Evolutionary conservation across 306 rosid genomes (phyloP).

Genomic region (Medicago truncatula): DNA sequence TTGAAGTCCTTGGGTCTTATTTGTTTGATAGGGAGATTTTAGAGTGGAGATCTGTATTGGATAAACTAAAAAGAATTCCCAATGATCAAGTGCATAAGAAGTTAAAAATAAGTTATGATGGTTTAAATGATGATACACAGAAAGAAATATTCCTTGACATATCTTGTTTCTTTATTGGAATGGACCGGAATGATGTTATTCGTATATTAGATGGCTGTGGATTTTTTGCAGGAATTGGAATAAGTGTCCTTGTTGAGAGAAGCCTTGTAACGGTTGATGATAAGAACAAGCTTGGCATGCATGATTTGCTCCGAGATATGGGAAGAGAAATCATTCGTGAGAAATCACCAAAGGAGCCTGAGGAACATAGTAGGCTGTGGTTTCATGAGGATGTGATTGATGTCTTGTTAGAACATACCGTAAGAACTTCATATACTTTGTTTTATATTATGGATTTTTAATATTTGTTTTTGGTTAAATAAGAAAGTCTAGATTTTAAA

Average conservation of each 20-base stretch:
- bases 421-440: background rate
- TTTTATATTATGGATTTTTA: background rate
- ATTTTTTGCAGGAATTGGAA: conserved; percentile 1
- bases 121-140: conserved; percentile 10
- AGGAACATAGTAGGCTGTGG: conserved; percentile 8
- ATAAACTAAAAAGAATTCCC: conserved; percentile 21
- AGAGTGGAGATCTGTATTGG: conserved; percentile 3
- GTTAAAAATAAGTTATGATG: conserved; percentile 11
- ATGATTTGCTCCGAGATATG: conserved; percentile 6
- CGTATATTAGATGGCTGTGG: background rate
- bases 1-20: conserved; percentile 16
- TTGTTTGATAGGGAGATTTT: background rate
- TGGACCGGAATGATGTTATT: conserved; percentile 9
- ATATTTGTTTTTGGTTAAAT: background rate
- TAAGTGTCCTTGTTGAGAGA: background rate
- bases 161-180: conserved; percentile 6
- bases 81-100: conserved; percentile 3
- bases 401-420: background rate
- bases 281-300: conserved; percentile 11
- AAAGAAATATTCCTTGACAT: conserved; percentile 24
- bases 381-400: background rate
- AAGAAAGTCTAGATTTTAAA: background rate
- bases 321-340: conserved; percentile 9
- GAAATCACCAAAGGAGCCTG: background rate
- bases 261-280: conserved; percentile 16